Conservation (phyloP, 2,329 filamentous ascomycete genomes). For the Sporothrix pseudoabietina region DNA sequence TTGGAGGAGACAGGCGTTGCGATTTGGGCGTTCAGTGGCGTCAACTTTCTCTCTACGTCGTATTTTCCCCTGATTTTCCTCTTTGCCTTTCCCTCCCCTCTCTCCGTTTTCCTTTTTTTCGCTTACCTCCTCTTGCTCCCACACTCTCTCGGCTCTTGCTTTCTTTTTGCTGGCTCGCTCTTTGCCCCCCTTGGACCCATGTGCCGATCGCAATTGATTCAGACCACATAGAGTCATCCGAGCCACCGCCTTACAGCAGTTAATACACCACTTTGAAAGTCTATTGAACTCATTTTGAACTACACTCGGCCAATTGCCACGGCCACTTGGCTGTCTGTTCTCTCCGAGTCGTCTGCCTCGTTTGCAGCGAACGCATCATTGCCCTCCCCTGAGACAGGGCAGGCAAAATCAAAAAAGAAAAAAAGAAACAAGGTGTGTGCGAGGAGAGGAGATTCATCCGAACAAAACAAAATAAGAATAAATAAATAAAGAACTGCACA, state of each 20-base stretch:
- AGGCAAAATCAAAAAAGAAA: not conserved
- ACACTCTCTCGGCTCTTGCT: not conserved
- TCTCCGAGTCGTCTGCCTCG: not conserved
- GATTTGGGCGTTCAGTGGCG: not conserved
- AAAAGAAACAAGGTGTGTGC: not conserved
- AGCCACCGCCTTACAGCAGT: not conserved
- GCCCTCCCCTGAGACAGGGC: not conserved
- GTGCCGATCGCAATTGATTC: constrained; percentile 24
- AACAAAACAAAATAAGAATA: not conserved
- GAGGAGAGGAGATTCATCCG: not conserved
- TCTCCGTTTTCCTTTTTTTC: not conserved
- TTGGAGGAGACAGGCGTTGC: not conserved
- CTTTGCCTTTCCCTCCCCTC: not conserved
- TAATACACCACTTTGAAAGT: not conserved
- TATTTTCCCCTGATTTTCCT: not conserved
- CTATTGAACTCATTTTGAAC: not conserved
- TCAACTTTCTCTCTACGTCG: not conserved
- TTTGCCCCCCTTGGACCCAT: constrained; percentile 13
- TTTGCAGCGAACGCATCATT: not conserved
- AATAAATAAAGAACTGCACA: too few relatives aligned
- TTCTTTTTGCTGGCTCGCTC: not conserved
- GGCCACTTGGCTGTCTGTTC: not conserved
- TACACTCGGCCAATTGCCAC: not conserved
- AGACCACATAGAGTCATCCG: not conserved
- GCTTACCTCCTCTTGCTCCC: not conserved